Base-by-base conservation (phyloP, 306 rosid genomes). In the Clitoria ternatea region DNA sequence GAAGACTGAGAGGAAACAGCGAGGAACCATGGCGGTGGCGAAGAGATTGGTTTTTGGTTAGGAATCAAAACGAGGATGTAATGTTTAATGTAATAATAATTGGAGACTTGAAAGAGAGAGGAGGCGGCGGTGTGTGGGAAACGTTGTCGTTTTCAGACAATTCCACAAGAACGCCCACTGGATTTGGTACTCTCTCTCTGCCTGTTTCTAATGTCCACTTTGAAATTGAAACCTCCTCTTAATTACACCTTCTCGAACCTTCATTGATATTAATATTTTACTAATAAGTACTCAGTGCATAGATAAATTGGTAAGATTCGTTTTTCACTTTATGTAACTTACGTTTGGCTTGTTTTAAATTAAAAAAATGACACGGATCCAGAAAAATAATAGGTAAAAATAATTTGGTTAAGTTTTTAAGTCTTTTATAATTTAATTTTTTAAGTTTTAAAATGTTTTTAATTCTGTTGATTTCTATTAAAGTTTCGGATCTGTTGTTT, bases 21-120 rank as follows among this genome's bases (percentile, higher is more conserved):
- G 78, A 33, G 72, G 63, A 55, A 79, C 80, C 97, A 90, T n/a
- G n/a, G n/a, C n/a, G n/a, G n/a, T 90, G 35, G 49, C 20, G 66
- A 61, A 10, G 68, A 54, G n/a, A n/a, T n/a, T n/a, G n/a, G n/a
- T 45, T 33, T 59, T 17, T 39, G 27, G 44, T 59, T 22, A 6
- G 2, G 39, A 49, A 39, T 47, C 37, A 19, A 12, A 39, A 48
- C 6, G 53, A 14, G 18, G 27, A 10, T 7, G 29, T 26, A n/a
- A 14, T 37, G 39, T 6, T 26, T 17, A 33, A 59, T 32, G 6
- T 9, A 0, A 17, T 4, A 30, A 15, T 1, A 22, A 22, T 22
- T n/a, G 32, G 11, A 20, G 67, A 53, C 13, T 0, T 49, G 52
- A 17, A 12, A 68, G 19, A 17, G 72, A 62, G 56, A 27, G 15